Base-by-base conservation (phyloP, 345 rosid genomes). In the Ricinus communis region DNA sequence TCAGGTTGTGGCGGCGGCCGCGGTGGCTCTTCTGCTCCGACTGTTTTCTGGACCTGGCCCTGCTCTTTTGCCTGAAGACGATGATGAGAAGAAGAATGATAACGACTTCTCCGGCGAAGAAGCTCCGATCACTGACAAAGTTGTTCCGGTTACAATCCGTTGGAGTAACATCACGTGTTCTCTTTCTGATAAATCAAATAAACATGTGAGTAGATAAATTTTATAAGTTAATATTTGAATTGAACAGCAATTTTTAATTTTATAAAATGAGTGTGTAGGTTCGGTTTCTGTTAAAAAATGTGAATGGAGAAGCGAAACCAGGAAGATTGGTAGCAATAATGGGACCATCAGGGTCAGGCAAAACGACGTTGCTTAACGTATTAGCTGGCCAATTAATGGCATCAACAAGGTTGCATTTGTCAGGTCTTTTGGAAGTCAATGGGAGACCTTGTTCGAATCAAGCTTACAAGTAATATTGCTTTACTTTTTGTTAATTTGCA, bases 271-370 rank as follows among this genome's bases (percentile, higher is more conserved):
- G n/a, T 33, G 56, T 74, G 65, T 76, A 91, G 99, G 89, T 90
- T 77, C 79, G 96, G 31, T 95, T 95, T 83, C 69, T 95, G 87
- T 81, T 95, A 30, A 82, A 88, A n/a, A 83, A 91, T 66, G 91
- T 95, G 19, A 77, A 89, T 31, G 99, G 99, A 78, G 97, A 91
- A 82, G 97, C 97, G 3, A 87, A 85, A 79, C 99, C 99, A 1
- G 96, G 99, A 72, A 87, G 92, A 71, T 84, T 95, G 76, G 85
- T 91, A 40, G 99, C 99, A 21, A 85, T 90, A 45, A 95, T 95
- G 99, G 97, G 99, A 2, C 93, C 99, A 5, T 92, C 99, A 6
- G 99, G 99, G 16, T 95, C 99, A n/a, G 99, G 99, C 63, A 95
- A 91, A 77, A 95, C 99, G 31, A 90, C 99, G 3, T 78, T 95